A percentile compares a stretch with the other conserved stretches of the same genome.
phyloP scores from a whole-genome alignment of 179 eudicot species.

The Gypsophila paniculata region DNA sequence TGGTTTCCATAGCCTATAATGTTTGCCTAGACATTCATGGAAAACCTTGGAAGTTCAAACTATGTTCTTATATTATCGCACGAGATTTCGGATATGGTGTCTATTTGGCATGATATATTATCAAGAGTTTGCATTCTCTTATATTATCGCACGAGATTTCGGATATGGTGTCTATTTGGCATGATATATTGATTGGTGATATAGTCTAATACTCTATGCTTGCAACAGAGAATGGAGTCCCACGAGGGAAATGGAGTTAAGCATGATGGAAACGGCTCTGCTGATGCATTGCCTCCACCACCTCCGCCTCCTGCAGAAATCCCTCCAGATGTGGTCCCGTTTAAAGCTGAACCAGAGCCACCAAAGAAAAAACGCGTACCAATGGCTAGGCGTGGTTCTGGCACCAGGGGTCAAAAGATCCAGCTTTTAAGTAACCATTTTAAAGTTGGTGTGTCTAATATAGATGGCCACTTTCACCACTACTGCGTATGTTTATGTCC shows the following conservation, averaged over 20 bases:
- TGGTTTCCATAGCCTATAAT: neutral
- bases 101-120: neutral
- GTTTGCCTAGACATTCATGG: neutral
- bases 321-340: slow-evolving; percentile 63
- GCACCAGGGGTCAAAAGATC: slow-evolving; percentile 61
- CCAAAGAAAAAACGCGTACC: slow-evolving; percentile 65
- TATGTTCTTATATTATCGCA: neutral
- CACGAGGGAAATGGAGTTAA: slow-evolving; percentile 15
- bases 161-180: neutral
- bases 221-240: slow-evolving; percentile 24
- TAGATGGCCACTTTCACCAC: slow-evolving; percentile 75
- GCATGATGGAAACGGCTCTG: slow-evolving; percentile 39
- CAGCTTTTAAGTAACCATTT: slow-evolving; percentile 73
- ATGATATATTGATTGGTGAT: neutral
- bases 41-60: neutral
- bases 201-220: neutral
- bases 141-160: neutral
- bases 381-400: slow-evolving; percentile 62
- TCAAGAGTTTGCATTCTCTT: neutral
- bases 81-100: neutral
- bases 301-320: slow-evolving; percentile 90
- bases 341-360: slow-evolving; percentile 44
- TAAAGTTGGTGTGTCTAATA: slow-evolving; percentile 61
- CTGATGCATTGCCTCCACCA: slow-evolving; percentile 72
- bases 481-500: slow-evolving; percentile 59